phyloP scores from a whole-genome alignment of 73 alveolate species.

The Tetrahymena thermophila region DNA sequence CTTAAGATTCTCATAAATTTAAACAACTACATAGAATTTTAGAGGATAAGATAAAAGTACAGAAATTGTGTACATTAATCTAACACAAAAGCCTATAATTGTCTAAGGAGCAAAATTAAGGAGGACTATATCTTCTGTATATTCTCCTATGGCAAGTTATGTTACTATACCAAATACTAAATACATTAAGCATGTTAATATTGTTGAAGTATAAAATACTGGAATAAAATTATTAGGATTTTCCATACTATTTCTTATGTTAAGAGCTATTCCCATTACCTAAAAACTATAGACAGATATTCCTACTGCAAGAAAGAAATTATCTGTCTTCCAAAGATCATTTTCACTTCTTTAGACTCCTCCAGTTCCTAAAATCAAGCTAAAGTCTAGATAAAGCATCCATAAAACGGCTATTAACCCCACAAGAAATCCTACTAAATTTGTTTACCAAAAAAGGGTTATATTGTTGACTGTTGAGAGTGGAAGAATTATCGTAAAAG shows the following conservation, averaged over 20 bases:
- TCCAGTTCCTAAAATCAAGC: background rate
- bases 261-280: background rate
- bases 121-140: background rate
- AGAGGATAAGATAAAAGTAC: background rate
- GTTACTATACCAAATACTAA: background rate
- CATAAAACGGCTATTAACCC: background rate
- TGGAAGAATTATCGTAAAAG: background rate
- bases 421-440: background rate
- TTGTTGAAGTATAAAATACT: background rate
- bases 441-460: background rate
- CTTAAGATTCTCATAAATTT: background rate
- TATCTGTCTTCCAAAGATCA: background rate
- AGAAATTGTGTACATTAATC: background rate
- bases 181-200: background rate
- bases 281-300: background rate
- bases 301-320: background rate
- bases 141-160: background rate
- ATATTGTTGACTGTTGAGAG: background rate
- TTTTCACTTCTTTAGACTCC: background rate
- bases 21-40: background rate
- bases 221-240: background rate
- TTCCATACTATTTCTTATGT: background rate
- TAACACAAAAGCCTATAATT: background rate
- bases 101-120: background rate
- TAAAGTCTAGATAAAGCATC: background rate